Conservation (phyloP, 75 land plant species). For the Isoetes taiwanensis region DNA sequence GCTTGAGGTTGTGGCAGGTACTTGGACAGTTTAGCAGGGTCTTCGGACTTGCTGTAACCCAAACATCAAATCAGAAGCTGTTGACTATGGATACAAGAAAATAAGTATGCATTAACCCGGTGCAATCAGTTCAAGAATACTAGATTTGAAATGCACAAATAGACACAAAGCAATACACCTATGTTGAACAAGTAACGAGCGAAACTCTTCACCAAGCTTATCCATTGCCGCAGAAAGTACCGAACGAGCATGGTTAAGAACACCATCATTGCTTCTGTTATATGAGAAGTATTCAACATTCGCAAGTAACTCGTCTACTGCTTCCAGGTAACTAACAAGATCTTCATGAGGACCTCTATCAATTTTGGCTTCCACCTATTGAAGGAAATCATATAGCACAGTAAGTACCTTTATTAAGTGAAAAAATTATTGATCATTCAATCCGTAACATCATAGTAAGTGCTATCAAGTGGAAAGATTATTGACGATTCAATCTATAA, state of each 20-base stretch:
- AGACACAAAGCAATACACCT: slow-evolving; percentile 4
- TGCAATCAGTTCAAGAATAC: no score
- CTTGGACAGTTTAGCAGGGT: background rate
- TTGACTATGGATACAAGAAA: no score
- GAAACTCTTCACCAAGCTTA: slow-evolving; percentile 17
- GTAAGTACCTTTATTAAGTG: no score
- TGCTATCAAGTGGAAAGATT: no score
- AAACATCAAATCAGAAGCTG: background rate
- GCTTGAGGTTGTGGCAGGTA: background rate
- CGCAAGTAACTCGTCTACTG: slow-evolving; percentile 10
- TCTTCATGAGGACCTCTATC: slow-evolving; percentile 13
- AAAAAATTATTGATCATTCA: background rate
- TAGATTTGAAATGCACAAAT: background rate
- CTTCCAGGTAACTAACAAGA: slow-evolving; percentile 13
- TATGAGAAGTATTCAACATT: slow-evolving; percentile 5
- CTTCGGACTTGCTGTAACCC: background rate
- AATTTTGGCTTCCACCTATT: slow-evolving; percentile 15
- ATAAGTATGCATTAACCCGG: no score
- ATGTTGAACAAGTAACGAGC: background rate
- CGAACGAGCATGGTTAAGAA: background rate
- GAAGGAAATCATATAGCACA: no score
- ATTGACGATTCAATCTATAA: no score
- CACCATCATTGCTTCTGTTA: slow-evolving; percentile 6
- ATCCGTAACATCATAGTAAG: background rate
- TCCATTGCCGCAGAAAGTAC: slow-evolving; percentile 12